Conservation (phyloP, 345 rosid genomes). For the Moricandia arvensis region DNA sequence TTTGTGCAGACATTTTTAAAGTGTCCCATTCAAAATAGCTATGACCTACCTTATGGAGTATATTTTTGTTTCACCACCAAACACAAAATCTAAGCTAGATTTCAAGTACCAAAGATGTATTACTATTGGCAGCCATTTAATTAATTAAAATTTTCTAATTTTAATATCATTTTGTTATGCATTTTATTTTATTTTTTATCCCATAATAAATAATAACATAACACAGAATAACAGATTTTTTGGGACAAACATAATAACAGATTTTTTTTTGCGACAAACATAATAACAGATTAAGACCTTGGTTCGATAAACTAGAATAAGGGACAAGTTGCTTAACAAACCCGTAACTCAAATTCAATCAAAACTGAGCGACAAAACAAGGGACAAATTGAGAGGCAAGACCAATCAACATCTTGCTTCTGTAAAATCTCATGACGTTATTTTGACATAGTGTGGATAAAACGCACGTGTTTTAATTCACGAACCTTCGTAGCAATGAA, state of each 20-base stretch:
- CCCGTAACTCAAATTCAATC: neutral
- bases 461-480: too few species aligned
- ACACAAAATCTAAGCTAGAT: conserved; percentile 24
- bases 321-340: neutral
- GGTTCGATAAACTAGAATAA: neutral
- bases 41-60: conserved; percentile 14
- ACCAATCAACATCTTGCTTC: conserved; percentile 32
- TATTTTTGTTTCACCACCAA: conserved; percentile 5
- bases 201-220: neutral
- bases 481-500: too few species aligned
- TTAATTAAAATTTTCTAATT: neutral
- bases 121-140: neutral
- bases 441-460: neutral
- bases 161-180: neutral
- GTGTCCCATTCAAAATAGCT: neutral
- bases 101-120: conserved; percentile 1
- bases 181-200: neutral
- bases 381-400: conserved; percentile 21
- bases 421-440: conserved; percentile 19
- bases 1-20: conserved; percentile 19
- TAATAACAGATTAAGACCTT: neutral
- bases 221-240: neutral
- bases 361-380: neutral
- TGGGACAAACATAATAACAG: too few species aligned
- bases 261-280: too few species aligned